Evolutionary conservation across 108 stramenopile genomes (phyloP).

Genomic region (Schizochytrium sp.): DNA sequence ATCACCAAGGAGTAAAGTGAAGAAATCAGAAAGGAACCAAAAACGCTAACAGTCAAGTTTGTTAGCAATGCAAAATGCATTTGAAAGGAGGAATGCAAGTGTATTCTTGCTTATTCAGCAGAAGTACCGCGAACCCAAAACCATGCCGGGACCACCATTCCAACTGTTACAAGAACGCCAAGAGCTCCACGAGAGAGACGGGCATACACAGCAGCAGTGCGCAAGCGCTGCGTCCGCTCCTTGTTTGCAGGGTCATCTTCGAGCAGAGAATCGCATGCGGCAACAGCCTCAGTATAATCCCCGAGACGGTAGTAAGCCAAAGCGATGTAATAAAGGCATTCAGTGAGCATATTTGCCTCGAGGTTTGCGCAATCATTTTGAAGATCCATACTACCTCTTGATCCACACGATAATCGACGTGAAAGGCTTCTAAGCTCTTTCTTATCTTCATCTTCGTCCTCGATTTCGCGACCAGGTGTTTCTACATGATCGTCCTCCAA

Average conservation of each 20-base stretch:
- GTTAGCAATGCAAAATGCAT: too few species aligned
- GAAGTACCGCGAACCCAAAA: background rate
- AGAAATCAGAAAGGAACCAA: too few species aligned
- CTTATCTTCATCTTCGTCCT: background rate
- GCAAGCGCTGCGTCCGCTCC: background rate
- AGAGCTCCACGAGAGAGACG: background rate
- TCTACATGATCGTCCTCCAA: background rate
- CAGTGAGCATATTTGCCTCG: background rate
- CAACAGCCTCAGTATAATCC: background rate
- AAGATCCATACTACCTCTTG: background rate
- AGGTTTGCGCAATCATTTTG: background rate
- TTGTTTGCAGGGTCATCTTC: background rate
- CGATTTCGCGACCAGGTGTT: background rate
- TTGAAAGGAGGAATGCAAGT: too few species aligned
- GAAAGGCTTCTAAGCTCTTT: background rate
- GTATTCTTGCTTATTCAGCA: background rate
- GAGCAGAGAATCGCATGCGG: background rate
- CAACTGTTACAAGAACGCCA: background rate
- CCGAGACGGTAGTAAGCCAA: slow-evolving; percentile 18
- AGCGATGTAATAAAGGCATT: slow-evolving; percentile 9
- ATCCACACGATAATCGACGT: background rate
- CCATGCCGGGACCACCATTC: background rate
- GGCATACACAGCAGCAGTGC: background rate
- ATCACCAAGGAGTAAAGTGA: too few species aligned
- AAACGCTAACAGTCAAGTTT: too few species aligned